Evolutionary conservation across 2,329 filamentous ascomycete genomes (phyloP).

Genomic region (Malbranchea zuffiana): DNA sequence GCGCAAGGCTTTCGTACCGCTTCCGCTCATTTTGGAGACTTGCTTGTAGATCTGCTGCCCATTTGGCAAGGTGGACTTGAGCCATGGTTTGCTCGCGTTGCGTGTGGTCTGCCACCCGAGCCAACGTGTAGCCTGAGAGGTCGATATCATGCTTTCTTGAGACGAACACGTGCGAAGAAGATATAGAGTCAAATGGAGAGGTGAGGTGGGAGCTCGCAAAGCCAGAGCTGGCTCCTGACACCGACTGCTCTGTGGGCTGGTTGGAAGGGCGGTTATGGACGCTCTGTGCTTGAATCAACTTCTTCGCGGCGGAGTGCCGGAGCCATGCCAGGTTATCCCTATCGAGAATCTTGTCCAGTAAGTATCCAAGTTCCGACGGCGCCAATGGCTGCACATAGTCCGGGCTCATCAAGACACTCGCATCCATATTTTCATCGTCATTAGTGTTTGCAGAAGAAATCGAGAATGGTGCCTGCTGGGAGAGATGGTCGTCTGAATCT

Average conservation of each 20-base stretch:
- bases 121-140: slow-evolving; percentile 46
- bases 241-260: slow-evolving; percentile 7
- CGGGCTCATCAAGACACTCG: slow-evolving; percentile 82
- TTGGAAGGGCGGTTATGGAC: slow-evolving; percentile 9
- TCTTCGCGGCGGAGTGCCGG: slow-evolving; percentile 70
- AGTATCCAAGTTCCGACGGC: slow-evolving; percentile 57
- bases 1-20: slow-evolving; percentile 52
- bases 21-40: slow-evolving; percentile 64
- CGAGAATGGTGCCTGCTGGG: slow-evolving; percentile 50
- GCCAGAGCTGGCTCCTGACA: slow-evolving; percentile 22
- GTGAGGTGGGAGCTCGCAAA: slow-evolving; percentile 26
- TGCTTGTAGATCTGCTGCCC: slow-evolving; percentile 70
- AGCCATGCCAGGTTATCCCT: slow-evolving; percentile 68
- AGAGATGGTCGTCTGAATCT: slow-evolving; percentile 18
- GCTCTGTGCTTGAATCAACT: slow-evolving; percentile 62
- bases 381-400: slow-evolving; percentile 76
- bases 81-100: slow-evolving; percentile 51
- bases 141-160: slow-evolving; percentile 17
- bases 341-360: slow-evolving; percentile 68
- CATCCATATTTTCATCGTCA: slow-evolving; percentile 79
- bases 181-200: slow-evolving; percentile 18
- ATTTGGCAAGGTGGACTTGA: slow-evolving; percentile 64
- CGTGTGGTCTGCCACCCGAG: slow-evolving; percentile 49
- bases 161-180: slow-evolving; percentile 21
- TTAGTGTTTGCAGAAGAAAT: slow-evolving; percentile 62